A percentile compares a stretch with the other conserved stretches of the same genome.
phyloP scores from a whole-genome alignment of 2,329 filamentous ascomycete genomes.

The Tolypocladium amazonense region DNA sequence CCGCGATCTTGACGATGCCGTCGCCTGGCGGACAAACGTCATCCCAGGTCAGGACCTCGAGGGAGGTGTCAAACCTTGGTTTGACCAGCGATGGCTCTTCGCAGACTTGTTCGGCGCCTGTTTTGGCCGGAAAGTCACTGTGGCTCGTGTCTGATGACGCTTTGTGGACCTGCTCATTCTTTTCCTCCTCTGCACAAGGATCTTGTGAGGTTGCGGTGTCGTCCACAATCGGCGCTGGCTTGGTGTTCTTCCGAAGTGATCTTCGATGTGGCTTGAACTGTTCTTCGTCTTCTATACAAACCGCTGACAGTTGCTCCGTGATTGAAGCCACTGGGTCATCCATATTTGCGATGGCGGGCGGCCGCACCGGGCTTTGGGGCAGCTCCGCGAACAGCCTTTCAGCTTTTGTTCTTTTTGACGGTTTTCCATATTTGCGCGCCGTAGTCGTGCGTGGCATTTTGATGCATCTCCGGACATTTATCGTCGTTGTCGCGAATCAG shows the following conservation, averaged over 20 bases:
- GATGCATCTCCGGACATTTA: background rate
- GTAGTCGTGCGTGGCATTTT: slow-evolving; percentile 34
- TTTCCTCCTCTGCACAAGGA: background rate
- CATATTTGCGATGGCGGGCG: slow-evolving; percentile 5
- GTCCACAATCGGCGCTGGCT: background rate
- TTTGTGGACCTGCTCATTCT: background rate
- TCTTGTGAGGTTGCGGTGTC: background rate
- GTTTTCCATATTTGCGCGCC: slow-evolving; percentile 40
- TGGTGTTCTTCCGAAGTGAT: slow-evolving; percentile 9
- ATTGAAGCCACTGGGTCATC: slow-evolving; percentile 20
- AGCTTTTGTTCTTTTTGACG: slow-evolving; percentile 32
- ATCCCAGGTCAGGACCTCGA: slow-evolving; percentile 42
- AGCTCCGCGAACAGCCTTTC: slow-evolving; percentile 41
- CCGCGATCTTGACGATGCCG: slow-evolving; percentile 51
- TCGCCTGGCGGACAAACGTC: slow-evolving; percentile 45
- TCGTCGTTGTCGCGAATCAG: background rate
- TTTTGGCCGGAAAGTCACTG: background rate
- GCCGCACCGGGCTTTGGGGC: slow-evolving; percentile 36
- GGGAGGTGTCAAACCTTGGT: slow-evolving; percentile 9
- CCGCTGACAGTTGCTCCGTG: slow-evolving; percentile 21
- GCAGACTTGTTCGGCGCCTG: slow-evolving; percentile 5
- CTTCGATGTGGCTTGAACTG: background rate
- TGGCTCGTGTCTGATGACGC: background rate
- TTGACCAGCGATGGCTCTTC: background rate
- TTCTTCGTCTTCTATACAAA: slow-evolving; percentile 14